Base-by-base conservation (phyloP, 2,329 filamentous ascomycete genomes). In the Beauveria medogensis region DNA sequence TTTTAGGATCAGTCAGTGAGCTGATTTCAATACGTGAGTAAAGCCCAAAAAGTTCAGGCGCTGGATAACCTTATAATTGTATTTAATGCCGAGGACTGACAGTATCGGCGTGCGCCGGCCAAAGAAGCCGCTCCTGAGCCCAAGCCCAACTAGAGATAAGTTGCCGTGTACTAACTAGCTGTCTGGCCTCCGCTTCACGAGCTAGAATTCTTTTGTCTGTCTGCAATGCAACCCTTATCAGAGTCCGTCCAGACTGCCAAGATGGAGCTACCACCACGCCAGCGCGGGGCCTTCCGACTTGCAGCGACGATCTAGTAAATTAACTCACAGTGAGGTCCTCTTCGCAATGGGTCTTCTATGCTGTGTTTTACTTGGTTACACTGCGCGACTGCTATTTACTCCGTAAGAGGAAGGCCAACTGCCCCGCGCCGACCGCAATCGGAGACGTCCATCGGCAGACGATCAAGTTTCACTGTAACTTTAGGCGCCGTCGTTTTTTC, bases 181-280 rank as follows among this genome's bases (percentile, higher is more conserved):
- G 8, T 28, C 40, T 18, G 18, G 24, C 20, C 55, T 57, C 30
- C 44, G 20, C 44, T 22, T 43, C 46, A 43, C 46, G 30, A 50
- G 44, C 55, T 43, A 20, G 18, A 6, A n/a, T 30, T 20, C 20
- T 46, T 16, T 56, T 37, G 10, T 56, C 22, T 3, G 34, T 48
- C 30, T 41, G 41, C 48, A 28, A 47, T 46, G 48, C 28, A 46
- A 53, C 57, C 46, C 57, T 52, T 59, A 59, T 59, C 48, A 46
- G 28, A 26, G 30, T 16, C 34, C 34, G 55, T 30, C 28, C 18
- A 14, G 47, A 51, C 55, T 37, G 18, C 37, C 34, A 7, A 24
- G n/a, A 44, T 34, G 46, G 18, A 50, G 34, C 44, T 5, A 20
- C 44, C 14, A 2, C 28, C 26, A n/a, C n/a, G 5, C 44, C 20